Percentiles rank a stretch among this genome's conserved stretches.
These are phyloP conservation scores for Apophysomyces elegans DNA, from an alignment of 371 early-diverging fungal species.

Conservation along the genomic window DNA sequence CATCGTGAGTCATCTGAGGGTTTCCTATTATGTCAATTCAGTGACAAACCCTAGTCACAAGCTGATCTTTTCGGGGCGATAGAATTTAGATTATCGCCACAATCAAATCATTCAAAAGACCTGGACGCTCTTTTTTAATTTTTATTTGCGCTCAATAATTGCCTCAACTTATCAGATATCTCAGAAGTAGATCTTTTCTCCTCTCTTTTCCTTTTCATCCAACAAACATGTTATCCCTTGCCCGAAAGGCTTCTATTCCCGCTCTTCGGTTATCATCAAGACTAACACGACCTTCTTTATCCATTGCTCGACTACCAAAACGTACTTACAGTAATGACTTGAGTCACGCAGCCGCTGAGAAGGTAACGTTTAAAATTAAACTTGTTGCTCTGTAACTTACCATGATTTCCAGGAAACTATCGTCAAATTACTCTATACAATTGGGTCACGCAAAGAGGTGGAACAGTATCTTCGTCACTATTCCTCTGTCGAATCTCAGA, in stretches of 20 bases:
- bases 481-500: constrained; percentile 95
- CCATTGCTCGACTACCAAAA: constrained; percentile 18
- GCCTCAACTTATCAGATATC: too few relatives aligned
- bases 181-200: not conserved
- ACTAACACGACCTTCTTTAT: constrained; percentile 15
- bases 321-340: constrained; percentile 28
- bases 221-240: constrained; percentile 35
- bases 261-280: constrained; percentile 25
- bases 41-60: constrained; percentile 9
- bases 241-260: constrained; percentile 34
- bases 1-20: constrained; percentile 11
- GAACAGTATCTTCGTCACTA: constrained; percentile 97
- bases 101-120: not conserved
- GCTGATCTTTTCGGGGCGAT: not conserved
- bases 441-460: constrained; percentile 97
- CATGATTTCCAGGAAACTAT: constrained; percentile 83
- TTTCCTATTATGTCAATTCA: constrained; percentile 1
- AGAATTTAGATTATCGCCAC: not conserved
- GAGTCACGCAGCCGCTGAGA: constrained; percentile 41
- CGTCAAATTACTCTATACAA: constrained; percentile 95
- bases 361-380: constrained; percentile 26
- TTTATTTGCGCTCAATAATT: too few relatives aligned
- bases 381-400: not conserved
- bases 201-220: constrained; percentile 12
- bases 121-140: too few relatives aligned